Evolutionary conservation across 2,329 filamentous ascomycete genomes (phyloP), one percentile per base, ranked within the genome.

Genomic region (Remersonia thermophila): DNA sequence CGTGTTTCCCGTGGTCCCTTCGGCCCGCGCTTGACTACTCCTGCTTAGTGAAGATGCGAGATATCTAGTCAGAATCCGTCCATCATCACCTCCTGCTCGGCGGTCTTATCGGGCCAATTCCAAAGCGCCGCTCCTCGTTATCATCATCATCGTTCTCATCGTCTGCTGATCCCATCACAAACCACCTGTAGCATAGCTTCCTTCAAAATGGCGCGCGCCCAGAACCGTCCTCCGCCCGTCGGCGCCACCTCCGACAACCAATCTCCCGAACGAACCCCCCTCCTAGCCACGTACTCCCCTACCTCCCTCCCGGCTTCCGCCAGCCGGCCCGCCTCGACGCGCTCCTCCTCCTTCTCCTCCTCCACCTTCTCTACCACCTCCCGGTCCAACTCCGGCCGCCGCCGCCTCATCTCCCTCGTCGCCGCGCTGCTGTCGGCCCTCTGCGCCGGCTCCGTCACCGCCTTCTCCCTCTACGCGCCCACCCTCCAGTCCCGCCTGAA

Each of bases 401-500:
- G 11, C 39, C 25, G 48, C 39, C 45, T 58, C 46, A 38, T 70
- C 31, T 67, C 73, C 37, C 75, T 77, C 49, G 45, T 66, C 18
- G 62, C 64, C 15, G 67, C 74, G 18, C 65, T 77, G 20, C 44
- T 74, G 12, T 66, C 67, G 12, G 65, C 73, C 11, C 70, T 95
- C 23, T 91, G 83, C 55, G 89, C 86, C 20, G 91, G 89, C 43
- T 93, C 84, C 51, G 84, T 96, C 52, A 86, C 85, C 33, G 83
- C 86, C 33, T 98, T 91, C 64, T 94, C 86, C 26, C 75, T 98
- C 23, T 98, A 96, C 56, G 91, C 83, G 7, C 87, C 84, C 47
- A 69, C 93, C 32, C 85, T 98, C 62, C 84, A 94, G 57, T 80
- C 80, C 37, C 77, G 79, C 30, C 69, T 98, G 35, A 80, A 77